Evolutionary conservation across 2,329 filamentous ascomycete species (phyloP), one percentile per base, ranked within the genome.

Genomic region (Coniochaeta hoffmannii): DNA sequence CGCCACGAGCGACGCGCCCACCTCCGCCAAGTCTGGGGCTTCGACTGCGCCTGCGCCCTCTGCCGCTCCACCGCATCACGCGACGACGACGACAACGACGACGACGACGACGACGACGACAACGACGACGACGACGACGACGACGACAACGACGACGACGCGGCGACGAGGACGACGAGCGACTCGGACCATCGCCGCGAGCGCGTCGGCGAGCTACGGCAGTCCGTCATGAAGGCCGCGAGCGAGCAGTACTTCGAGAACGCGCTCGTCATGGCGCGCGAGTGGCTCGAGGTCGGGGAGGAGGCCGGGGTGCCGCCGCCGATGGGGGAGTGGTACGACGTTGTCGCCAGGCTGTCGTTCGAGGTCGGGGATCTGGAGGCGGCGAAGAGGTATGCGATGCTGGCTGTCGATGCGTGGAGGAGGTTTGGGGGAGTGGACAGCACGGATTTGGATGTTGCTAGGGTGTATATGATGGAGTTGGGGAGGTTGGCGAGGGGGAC

Each of bases 41-140:
- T 66, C 36, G 53, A 58, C 35, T 66, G 64, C 56, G 30, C 22
- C 10, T 66, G 64, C 50, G 50, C 60, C 1, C 60, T 66, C 14
- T 66, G 64, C 44, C 58, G 49, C n/a, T 58, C 54, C 9, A 24
- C 57, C 2, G n/a, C n/a, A n/a, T n/a, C n/a, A n/a, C n/a, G n/a
- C n/a, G n/a, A n/a, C n/a, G n/a, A n/a, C n/a, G n/a, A n/a, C n/a
- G n/a, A n/a, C n/a, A n/a, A n/a, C n/a, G n/a, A n/a, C n/a, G n/a
- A n/a, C n/a, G n/a, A n/a, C n/a, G n/a, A n/a, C n/a, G n/a, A n/a
- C n/a, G n/a, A n/a, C n/a, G n/a, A n/a, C n/a, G n/a, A n/a, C n/a
- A n/a, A n/a, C n/a, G n/a, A n/a, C n/a, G n/a, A n/a, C n/a, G n/a
- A n/a, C n/a, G n/a, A n/a, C n/a, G n/a, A n/a, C n/a, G n/a, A n/a